A percentile compares a stretch with the other conserved stretches of the same genome.
Evolutionary conservation across 768 basidiomycete genomes (phyloP).

Genomic region (Agrocybe praecox): DNA sequence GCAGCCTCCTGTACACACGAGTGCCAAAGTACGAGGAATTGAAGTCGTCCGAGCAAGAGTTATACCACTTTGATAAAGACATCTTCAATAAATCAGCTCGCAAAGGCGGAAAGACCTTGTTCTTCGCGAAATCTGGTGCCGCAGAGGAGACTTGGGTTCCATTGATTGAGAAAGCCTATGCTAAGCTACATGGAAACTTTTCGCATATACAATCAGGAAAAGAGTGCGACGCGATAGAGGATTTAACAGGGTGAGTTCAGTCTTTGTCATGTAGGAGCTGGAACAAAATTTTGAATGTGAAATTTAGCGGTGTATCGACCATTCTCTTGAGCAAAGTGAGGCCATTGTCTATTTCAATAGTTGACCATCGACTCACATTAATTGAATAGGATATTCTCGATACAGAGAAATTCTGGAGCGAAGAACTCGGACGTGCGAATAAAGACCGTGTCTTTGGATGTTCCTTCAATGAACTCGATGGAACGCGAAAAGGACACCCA

Average conservation of each 20-base stretch:
- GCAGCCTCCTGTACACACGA: constrained; percentile 47
- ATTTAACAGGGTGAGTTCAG: constrained; percentile 51
- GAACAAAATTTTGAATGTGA: not conserved
- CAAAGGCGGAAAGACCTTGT: constrained; percentile 49
- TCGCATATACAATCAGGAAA: constrained; percentile 35
- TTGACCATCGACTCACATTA: too few species aligned
- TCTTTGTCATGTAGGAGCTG: not conserved
- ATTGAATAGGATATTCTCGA: constrained; percentile 46
- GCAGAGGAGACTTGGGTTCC: constrained; percentile 59
- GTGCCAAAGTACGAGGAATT: constrained; percentile 56
- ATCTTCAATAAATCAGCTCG: constrained; percentile 46
- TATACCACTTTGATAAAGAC: constrained; percentile 55
- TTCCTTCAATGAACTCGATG: constrained; percentile 40
- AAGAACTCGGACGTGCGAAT: constrained; percentile 53
- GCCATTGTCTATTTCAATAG: too few species aligned
- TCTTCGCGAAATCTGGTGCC: constrained; percentile 50
- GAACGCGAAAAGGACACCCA: constrained; percentile 30
- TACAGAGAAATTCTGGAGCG: constrained; percentile 51
- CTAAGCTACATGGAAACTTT: constrained; percentile 55
- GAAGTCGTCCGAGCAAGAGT: constrained; percentile 36
- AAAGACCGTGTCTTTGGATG: constrained; percentile 57
- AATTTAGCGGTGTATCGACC: constrained; percentile 46
- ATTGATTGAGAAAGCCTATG: constrained; percentile 62
- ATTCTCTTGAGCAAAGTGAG: constrained; percentile 42
- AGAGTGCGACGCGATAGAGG: constrained; percentile 53